Conservation (phyloP, 495 filamentous ascomycete genomes). For the Penicillium verhagenii region DNA sequence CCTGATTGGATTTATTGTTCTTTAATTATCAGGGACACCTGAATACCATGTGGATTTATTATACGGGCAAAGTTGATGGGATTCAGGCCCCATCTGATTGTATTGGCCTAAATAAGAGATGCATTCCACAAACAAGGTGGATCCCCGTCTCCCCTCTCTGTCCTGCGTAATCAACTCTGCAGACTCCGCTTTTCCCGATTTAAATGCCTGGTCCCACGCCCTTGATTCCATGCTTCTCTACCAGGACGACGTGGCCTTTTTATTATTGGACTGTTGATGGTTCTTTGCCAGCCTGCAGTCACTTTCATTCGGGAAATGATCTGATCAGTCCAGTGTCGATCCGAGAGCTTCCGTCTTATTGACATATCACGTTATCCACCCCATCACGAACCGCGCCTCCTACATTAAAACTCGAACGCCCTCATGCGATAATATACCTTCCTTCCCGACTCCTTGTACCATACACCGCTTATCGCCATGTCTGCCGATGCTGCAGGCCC, state of each 20-base stretch:
- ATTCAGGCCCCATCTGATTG: neutral
- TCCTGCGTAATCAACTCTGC: constrained; percentile 19
- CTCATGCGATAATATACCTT: constrained; percentile 31
- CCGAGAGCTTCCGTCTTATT: constrained; percentile 24
- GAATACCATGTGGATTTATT: neutral
- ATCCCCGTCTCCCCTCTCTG: constrained; percentile 6
- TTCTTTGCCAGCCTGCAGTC: neutral
- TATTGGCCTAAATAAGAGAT: neutral
- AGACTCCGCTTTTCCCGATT: constrained; percentile 13
- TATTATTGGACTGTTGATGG: neutral
- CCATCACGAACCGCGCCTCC: constrained; percentile 5
- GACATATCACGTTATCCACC: constrained; percentile 12
- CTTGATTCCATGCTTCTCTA: constrained; percentile 2
- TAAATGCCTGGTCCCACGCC: constrained; percentile 1
- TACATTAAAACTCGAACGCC: neutral
- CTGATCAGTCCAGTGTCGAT: constrained; percentile 20
- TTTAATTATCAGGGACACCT: neutral
- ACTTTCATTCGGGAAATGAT: constrained; percentile 22
- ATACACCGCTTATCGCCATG: constrained; percentile 17
- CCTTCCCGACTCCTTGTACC: constrained; percentile 10
- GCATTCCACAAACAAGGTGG: constrained; percentile 23
- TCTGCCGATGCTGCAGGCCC: constrained; percentile 20
- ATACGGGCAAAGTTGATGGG: too few species aligned
- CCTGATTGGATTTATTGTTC: neutral
- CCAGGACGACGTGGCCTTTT: constrained; percentile 15